Conservation (phyloP, 352 stramenopile species). For the Globisporangium barbulae region DNA sequence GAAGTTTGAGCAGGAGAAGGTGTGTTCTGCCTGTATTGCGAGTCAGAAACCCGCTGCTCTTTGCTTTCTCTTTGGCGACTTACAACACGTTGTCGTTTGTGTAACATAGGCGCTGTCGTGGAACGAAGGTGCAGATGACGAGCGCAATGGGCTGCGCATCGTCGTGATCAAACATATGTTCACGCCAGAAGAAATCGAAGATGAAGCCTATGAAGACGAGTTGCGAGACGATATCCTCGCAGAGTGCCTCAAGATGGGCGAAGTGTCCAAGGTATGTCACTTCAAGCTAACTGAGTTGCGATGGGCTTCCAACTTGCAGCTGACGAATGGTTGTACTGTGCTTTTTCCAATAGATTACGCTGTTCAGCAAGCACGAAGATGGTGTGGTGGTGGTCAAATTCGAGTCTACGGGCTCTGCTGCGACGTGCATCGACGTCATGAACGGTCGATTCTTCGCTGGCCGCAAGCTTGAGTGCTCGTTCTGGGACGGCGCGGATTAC, state of each 20-base stretch:
- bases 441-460: slow-evolving; percentile 88
- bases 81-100: slow-evolving; percentile 22
- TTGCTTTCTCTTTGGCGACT: neutral
- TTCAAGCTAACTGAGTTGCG: neutral
- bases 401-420: slow-evolving; percentile 74
- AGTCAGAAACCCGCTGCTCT: neutral
- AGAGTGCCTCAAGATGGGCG: slow-evolving; percentile 86
- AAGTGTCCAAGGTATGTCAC: slow-evolving; percentile 57
- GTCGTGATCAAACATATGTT: slow-evolving; percentile 97
- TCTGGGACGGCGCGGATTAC: slow-evolving; percentile 96
- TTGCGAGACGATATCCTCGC: slow-evolving; percentile 75
- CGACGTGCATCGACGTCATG: slow-evolving; percentile 87
- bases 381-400: slow-evolving; percentile 96
- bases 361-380: slow-evolving; percentile 91
- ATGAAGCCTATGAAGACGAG: slow-evolving; percentile 68
- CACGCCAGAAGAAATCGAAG: slow-evolving; percentile 82
- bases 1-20: slow-evolving; percentile 83
- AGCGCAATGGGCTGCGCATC: slow-evolving; percentile 92
- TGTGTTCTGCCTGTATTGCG: slow-evolving; percentile 16
- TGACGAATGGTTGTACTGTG: neutral
- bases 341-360: slow-evolving; percentile 81
- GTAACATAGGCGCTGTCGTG: slow-evolving; percentile 89
- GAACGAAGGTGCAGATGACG: slow-evolving; percentile 92
- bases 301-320: neutral
- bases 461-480: slow-evolving; percentile 85